Evolutionary conservation across 2,329 filamentous ascomycete species (phyloP), one percentile per base, ranked within the genome.

Genomic region (Fusarium mexicanum): DNA sequence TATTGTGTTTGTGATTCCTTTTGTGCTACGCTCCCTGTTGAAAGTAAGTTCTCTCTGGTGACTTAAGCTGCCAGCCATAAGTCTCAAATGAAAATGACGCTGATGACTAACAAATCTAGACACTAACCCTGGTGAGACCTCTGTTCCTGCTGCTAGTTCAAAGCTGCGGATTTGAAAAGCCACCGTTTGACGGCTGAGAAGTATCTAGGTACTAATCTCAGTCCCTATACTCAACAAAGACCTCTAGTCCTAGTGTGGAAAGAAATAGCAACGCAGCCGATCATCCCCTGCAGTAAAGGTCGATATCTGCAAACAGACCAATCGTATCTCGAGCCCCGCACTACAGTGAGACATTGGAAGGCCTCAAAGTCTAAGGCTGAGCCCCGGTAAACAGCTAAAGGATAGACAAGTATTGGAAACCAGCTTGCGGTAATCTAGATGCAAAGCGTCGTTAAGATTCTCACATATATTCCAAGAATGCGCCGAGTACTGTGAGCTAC

Each of bases 61-160:
- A 35, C 16, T 4, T 2, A 8, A 16, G 33, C 33, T 16, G 14
- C 8, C 14, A 4, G 0, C 33, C 7, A 35, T 35, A 35, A 16
- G 1, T 1, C 33, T 35, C 14, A 35, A 35, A 35, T 1, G 33
- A 1, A 35, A 35, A 35, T 16, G 2, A 0, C 7, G 0, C 3
- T 35, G 3, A 6, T 16, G 3, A 1, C 33, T 0, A 16, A 35
- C 14, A 35, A 35, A 16, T 7, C 2, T 16, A 7, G 33, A 8
- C 2, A 16, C 16, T 3, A 3, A 35, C 44, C 8, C 12, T 14
- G 2, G 2, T 14, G 12, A 46, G 8, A 20, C 43, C 26, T 9
- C 11, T 26, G 17, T 26, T 26, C 43, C 24, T 9, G 5, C 7
- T 20, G 6, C 24, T 20, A 26, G 44, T 20, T 10, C 14, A 35